Conservation (phyloP, 768 basidiomycete genomes). For the Phaffia australis region DNA sequence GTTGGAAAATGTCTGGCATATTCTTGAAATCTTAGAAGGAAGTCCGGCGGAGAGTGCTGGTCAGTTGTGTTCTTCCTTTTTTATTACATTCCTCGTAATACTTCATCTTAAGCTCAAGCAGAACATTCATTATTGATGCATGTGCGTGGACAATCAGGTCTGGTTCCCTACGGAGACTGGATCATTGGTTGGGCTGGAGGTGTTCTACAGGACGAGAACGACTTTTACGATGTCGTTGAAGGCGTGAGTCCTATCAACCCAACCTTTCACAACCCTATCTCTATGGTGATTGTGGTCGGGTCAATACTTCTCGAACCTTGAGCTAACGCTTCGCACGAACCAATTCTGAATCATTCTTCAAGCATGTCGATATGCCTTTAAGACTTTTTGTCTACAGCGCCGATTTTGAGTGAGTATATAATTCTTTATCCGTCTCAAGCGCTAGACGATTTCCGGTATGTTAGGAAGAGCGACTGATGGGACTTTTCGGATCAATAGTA, state of each 20-base stretch:
- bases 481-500: constrained; percentile 43
- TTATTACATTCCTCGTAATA: constrained; percentile 18
- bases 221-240: constrained; percentile 94
- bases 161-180: constrained; percentile 78
- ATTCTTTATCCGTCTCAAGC: constrained; percentile 8
- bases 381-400: constrained; percentile 93
- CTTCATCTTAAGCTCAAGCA: neutral
- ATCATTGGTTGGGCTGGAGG: constrained; percentile 91
- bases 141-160: constrained; percentile 42
- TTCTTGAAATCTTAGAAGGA: constrained; percentile 90
- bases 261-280: constrained; percentile 19
- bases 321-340: neutral
- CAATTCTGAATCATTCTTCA: constrained; percentile 3
- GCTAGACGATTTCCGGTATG: constrained; percentile 19
- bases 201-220: constrained; percentile 75
- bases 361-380: constrained; percentile 90
- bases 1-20: constrained; percentile 93
- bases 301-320: neutral
- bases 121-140: constrained; percentile 7
- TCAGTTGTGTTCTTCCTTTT: constrained; percentile 1
- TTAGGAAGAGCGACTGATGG: neutral
- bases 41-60: constrained; percentile 85
- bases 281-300: neutral
- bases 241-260: constrained; percentile 46
- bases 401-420: constrained; percentile 71